Evolutionary conservation across 2,329 filamentous ascomycete genomes (phyloP).

Genomic region (Tolypocladium ophioglossoides): DNA sequence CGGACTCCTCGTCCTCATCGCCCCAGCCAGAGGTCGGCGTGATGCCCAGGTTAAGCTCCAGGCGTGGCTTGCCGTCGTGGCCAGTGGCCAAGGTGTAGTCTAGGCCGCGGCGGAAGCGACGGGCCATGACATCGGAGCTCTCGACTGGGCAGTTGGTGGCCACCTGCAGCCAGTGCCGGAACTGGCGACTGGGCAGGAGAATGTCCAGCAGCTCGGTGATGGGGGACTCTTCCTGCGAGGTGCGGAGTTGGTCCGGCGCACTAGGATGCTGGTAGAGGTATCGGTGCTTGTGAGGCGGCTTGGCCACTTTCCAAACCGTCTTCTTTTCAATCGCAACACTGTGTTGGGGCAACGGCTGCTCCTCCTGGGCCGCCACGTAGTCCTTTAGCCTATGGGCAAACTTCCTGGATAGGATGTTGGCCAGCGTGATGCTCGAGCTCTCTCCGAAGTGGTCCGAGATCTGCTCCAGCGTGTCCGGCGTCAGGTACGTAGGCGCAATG

Average conservation of each 20-base stretch:
- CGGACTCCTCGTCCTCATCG: conserved; percentile 45
- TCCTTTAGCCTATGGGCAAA: conserved; percentile 63
- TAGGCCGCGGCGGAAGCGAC: conserved; percentile 74
- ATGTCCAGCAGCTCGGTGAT: conserved; percentile 71
- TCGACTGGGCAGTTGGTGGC: conserved; percentile 67
- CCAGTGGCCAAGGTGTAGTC: conserved; percentile 92
- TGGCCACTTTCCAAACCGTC: conserved; percentile 62
- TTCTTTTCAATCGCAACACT: conserved; percentile 47
- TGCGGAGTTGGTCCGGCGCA: conserved; percentile 23
- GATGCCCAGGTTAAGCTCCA: conserved; percentile 80
- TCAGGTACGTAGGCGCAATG: conserved; percentile 81
- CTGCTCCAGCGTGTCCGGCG: conserved; percentile 79
- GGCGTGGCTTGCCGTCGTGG: conserved; percentile 63
- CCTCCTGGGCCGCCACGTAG: conserved; percentile 60
- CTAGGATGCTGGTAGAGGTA: conserved; percentile 68
- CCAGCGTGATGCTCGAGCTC: conserved; percentile 73
- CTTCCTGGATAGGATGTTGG: conserved; percentile 66
- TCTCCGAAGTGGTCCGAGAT: conserved; percentile 71
- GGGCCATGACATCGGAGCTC: conserved; percentile 67
- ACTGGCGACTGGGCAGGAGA: conserved; percentile 74
- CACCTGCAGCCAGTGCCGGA: conserved; percentile 80
- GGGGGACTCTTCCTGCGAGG: conserved; percentile 37
- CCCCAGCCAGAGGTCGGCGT: conserved; percentile 84
- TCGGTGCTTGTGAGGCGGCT: conserved; percentile 89
- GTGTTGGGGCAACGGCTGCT: conserved; percentile 29